Evolutionary conservation across 805 yeast genomes (phyloP).

Genomic region (Isabelozyma rhagii): DNA sequence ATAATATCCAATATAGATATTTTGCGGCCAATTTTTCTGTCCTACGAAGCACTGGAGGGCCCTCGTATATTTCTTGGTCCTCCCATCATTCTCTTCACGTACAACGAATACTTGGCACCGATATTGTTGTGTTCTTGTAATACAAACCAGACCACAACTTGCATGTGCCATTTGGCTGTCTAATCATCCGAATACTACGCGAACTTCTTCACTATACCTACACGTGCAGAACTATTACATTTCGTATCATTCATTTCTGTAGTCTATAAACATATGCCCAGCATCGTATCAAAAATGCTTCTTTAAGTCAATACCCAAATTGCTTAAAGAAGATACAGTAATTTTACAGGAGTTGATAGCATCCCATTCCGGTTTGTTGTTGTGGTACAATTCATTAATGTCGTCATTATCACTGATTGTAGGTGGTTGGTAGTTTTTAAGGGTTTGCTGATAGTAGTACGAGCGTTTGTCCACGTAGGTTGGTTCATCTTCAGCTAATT

Average conservation of each 20-base stretch:
- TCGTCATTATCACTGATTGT: slow-evolving; percentile 7
- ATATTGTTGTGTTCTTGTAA: too few species aligned
- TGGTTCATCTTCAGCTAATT: slow-evolving; percentile 1
- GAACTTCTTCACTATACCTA: too few species aligned
- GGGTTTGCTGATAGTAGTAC: slow-evolving; percentile 6
- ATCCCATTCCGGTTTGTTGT: slow-evolving; percentile 4
- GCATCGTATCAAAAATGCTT: neutral
- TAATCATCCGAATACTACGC: too few species aligned
- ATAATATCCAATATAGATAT: too few species aligned
- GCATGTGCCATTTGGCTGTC: too few species aligned
- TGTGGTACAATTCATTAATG: slow-evolving; percentile 1
- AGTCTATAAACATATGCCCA: neutral
- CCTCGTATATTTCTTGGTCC: too few species aligned
- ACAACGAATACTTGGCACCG: too few species aligned
- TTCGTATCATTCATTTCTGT: neutral
- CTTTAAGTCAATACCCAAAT: neutral
- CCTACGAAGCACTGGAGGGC: too few species aligned
- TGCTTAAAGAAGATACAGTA: slow-evolving; percentile 1
- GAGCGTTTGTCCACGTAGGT: slow-evolving; percentile 9
- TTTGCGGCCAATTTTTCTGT: too few species aligned
- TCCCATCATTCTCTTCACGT: too few species aligned
- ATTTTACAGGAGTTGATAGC: slow-evolving; percentile 7
- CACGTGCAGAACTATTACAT: too few species aligned
- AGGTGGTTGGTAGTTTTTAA: slow-evolving; percentile 1
- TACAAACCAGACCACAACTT: too few species aligned